Evolutionary conservation across 2,329 filamentous ascomycete species (phyloP), one percentile per base, ranked within the genome.

Genomic region (Pseudocercospora fuligena): DNA sequence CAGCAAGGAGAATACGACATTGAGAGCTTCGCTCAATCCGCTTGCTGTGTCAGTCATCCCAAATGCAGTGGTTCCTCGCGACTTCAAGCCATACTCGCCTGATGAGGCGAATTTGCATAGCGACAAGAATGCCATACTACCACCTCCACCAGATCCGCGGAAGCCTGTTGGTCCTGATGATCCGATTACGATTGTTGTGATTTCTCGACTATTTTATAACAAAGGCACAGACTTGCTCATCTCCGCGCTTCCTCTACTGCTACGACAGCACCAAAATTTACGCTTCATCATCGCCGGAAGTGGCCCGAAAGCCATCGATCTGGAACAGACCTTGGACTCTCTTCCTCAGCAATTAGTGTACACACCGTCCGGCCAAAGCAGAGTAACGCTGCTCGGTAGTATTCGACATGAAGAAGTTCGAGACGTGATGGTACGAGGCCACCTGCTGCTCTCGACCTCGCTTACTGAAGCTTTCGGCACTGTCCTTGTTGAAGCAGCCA

Each of bases 161-260:
- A 89, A 89, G 62, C 88, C 88, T 6, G 86, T 97, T 2, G 91
- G 92, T 0, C 92, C 93, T 0, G 86, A 92, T 70, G 94, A 97
- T 73, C 91, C 89, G 11, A 94, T 99, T 74, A 97, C 93, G 7
- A 97, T 99, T 66, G 93, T 99, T 1, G 94, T 99, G 21, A 97
- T 99, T 69, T 97, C 94, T 8, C 92, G 95, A 21, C 88, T 99
- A 1, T 99, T 98, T 80, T 98, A 98, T 81, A 99, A 99, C 81
- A 99, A 99, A 79, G 95, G 95, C 66, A 98, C 93, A 1, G 96
- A 99, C 78, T 87, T 99, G 0, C 87, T 99, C n/a, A 97, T 97
- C 25, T 95, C 94, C 11, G 93, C 93, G 3, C 97, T 99, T 62
- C 95, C 95, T 0, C 90, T 94, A 57, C 97, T 99, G 61, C 87